Base-by-base conservation (phyloP, 148 eudicot genomes). In the Rhododendron williamsianum region DNA sequence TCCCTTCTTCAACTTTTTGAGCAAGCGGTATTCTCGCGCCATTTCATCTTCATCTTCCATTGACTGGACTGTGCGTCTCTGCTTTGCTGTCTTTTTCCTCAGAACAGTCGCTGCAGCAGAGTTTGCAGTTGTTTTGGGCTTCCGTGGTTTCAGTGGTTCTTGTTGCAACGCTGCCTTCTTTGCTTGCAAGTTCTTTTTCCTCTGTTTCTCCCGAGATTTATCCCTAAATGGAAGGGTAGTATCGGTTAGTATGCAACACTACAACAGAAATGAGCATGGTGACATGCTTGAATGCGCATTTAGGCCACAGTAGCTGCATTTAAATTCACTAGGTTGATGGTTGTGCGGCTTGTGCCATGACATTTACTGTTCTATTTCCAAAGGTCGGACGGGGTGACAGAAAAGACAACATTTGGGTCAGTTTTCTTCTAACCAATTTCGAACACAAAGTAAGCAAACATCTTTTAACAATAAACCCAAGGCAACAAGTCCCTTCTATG, bases 161-260 rank as follows among this genome's bases (percentile, higher is more conserved):
- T 91, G 90, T 87, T 87, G 82, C 84, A 87, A 89, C 23, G 91
- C 92, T 86, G 91, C 92, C 86, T 91, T 90, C 91, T 89, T 95
- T n/a, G 83, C 93, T 81, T 90, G 86, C 87, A 97, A 86, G 56
- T 97, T 97, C 91, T 87, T 91, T 90, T 92, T 92, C 86, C 99
- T 91, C 87, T 97, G 99, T 87, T 97, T 97, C 91, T 97, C 95
- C n/a, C 99, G 96, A 78, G 92, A 90, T 90, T 97, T 97, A 86
- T 97, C 98, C 90, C 99, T 96, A 81, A 52, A 87, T 45, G 51
- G 56, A 30, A 82, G 35, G 15, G 82, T 10, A 76, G 36, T 33
- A 51, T 74, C 52, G 23, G 63, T 78, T 6, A 36, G 36, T 18
- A 36, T 51, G 38, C 45, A 74, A 48, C 5, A 49, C n/a, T 1